These are phyloP conservation scores for Pichia californica DNA, from an alignment of 805 yeast species.

Conservation along the genomic window DNA sequence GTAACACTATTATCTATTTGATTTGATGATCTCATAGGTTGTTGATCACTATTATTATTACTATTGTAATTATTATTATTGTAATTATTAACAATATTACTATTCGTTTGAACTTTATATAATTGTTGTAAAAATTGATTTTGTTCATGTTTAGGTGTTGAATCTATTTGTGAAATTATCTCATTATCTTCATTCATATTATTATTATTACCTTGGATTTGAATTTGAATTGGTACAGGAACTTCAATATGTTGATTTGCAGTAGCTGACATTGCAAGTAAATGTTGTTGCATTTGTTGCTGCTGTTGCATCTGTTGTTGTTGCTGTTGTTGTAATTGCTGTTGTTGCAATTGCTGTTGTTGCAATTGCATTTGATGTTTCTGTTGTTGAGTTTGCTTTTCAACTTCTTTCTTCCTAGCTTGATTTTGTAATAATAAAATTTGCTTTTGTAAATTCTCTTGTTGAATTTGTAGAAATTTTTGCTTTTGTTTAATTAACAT, in stretches of 20 bases:
- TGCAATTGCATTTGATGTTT: no score
- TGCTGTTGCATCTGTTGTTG: neutral
- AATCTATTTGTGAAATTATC: no score
- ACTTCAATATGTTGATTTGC: neutral
- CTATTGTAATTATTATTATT: no score
- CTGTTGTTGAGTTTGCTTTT: neutral
- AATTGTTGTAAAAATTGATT: no score
- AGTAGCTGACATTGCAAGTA: no score
- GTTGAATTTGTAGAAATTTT: constrained; percentile 18
- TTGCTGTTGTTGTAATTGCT: no score
- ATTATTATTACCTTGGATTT: neutral
- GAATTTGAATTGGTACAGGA: neutral
- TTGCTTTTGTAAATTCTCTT: constrained; percentile 14
- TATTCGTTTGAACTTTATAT: no score
- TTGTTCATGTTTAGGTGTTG: no score
- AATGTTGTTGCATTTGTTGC: neutral
- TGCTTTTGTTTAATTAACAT: constrained; percentile 6
- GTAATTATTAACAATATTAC: neutral
- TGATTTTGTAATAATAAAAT: constrained; percentile 16
- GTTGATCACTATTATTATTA: neutral
- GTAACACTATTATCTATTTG: neutral
- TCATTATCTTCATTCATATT: no score
- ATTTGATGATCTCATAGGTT: neutral
- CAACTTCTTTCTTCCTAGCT: neutral
- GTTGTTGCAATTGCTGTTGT: no score